Base-by-base conservation (phyloP, 1,139 yeast genomes). In the Debaryomyces singareniensis region DNA sequence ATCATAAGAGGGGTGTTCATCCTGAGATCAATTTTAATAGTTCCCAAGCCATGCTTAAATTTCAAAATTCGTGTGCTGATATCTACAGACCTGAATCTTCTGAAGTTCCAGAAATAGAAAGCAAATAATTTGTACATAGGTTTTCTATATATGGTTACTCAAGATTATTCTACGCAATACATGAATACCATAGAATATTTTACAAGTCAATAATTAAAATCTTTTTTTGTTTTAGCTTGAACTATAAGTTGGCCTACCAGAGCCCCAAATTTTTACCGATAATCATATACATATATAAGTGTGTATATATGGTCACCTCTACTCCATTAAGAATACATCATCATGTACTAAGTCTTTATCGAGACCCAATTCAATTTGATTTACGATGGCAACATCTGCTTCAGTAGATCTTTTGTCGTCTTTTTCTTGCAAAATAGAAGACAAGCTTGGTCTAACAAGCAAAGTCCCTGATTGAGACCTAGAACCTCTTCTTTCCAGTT, bases 401-500 rank as follows among this genome's bases (percentile, higher is more conserved):
- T 25, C 23, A 5, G 29, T 26, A 7, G 31, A 34, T 13, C 29
- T 37, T 14, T 34, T 28, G 5, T 35, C 37, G 11, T 25, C 29
- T 4, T 33, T 43, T 20, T 34, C 36, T 21, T 29, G 25, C 5
- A 22, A 27, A 15, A 16, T 20, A 13, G 32, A 23, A 28, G 31
- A 40, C 28, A 59, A 39, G 20, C 40, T 52, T 2, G 71, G 71
- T 29, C 69, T 47, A 23, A 58, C 60, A 23, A 59, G 45, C 11
- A 66, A 45, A 0, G 71, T 66, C 2, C 73, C 75, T 25, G 68
- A 60, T 36, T 67, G 71, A 5, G 72, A 68, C 30, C 82, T 59
- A 5, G 86, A 77, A 37, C 72, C 79, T 29, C 93, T 64, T 35
- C 94, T 60, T 37, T 59, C 58, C 16, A 80, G 57, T 48, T 85